Evolutionary conservation across 2,329 filamentous ascomycete species (phyloP).

Genomic region (Aspergillus niger): DNA sequence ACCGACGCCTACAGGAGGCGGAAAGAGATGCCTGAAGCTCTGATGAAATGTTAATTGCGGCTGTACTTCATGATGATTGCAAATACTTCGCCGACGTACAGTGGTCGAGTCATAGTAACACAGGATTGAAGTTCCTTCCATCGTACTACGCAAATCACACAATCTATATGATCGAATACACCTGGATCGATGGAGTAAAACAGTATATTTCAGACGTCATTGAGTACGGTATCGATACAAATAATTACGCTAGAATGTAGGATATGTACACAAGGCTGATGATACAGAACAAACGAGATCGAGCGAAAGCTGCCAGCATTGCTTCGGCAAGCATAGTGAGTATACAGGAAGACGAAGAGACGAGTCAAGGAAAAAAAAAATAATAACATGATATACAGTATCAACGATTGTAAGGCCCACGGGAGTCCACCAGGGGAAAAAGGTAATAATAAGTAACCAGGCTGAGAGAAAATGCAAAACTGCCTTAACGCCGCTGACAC

Average conservation of each 20-base stretch:
- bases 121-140: too few relatives aligned
- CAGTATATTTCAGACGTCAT: not conserved
- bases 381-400: not conserved
- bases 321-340: not conserved
- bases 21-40: too few relatives aligned
- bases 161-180: too few relatives aligned
- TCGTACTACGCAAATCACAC: too few relatives aligned
- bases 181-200: not conserved
- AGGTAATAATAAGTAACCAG: conserved; percentile 12
- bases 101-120: too few relatives aligned
- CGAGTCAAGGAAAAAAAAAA: not conserved
- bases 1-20: too few relatives aligned
- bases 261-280: conserved; percentile 29
- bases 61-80: too few relatives aligned
- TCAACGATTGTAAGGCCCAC: not conserved
- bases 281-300: conserved; percentile 13
- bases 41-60: too few relatives aligned
- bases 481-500: conserved; percentile 33
- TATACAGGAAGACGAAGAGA: conserved; percentile 3
- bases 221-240: not conserved
- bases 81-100: too few relatives aligned
- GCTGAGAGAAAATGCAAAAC: conserved; percentile 16
- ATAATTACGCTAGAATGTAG: not conserved
- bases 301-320: not conserved
- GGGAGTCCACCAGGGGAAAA: conserved; percentile 3